phyloP scores from a whole-genome alignment of 768 basidiomycete genomes.

The Lactarius hatsudake region DNA sequence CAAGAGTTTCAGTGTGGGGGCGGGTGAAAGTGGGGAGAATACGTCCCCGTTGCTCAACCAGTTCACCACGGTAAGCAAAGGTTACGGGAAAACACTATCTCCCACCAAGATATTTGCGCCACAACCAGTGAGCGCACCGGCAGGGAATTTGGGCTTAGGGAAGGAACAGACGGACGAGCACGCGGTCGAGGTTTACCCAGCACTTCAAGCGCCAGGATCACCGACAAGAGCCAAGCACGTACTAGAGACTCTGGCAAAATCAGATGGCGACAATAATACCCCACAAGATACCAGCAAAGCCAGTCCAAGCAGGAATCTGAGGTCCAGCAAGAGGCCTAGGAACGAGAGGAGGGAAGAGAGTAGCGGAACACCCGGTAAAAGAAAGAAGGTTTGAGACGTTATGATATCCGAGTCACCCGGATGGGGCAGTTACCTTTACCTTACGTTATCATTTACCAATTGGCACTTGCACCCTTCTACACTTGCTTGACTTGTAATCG shows the following conservation, averaged over 20 bases:
- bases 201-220: constrained; percentile 7
- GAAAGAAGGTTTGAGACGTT: constrained; percentile 10
- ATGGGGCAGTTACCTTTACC: neutral
- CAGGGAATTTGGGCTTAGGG: neutral
- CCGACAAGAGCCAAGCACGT: constrained; percentile 11
- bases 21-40: constrained; percentile 9
- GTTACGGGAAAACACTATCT: constrained; percentile 16
- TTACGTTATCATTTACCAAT: neutral
- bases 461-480: neutral
- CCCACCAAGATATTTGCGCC: constrained; percentile 1
- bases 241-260: neutral
- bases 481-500: neutral
- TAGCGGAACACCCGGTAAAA: constrained; percentile 1
- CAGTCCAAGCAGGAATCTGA: neutral
- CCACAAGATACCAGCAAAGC: neutral
- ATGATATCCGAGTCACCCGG: no score
- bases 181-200: neutral
- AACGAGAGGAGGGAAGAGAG: constrained; percentile 4
- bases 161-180: neutral
- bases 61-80: constrained; percentile 17
- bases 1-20: constrained; percentile 18
- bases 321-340: constrained; percentile 16
- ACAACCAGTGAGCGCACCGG: neutral
- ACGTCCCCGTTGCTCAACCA: constrained; percentile 17
- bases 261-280: neutral